Conservation (phyloP, 2,329 filamentous ascomycete genomes). For the Pseudogymnoascus sp. region DNA sequence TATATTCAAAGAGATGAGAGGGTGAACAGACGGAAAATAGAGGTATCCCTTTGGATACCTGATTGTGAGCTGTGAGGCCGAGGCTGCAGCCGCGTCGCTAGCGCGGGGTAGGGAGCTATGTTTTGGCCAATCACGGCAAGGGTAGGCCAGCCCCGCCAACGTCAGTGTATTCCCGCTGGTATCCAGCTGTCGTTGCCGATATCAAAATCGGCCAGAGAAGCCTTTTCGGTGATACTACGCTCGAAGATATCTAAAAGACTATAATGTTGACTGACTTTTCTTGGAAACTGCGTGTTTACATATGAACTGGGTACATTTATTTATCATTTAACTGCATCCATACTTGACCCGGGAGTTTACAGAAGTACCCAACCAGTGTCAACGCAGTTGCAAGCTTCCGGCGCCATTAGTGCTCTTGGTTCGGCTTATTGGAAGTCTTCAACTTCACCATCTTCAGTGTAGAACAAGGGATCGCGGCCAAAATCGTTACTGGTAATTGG, state of each 20-base stretch:
- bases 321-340: neutral
- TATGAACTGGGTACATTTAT: neutral
- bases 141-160: neutral
- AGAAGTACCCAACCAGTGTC: neutral
- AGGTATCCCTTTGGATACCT: neutral
- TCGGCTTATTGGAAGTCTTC: too few relatives aligned
- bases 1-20: neutral
- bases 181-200: neutral
- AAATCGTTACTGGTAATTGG: too few relatives aligned
- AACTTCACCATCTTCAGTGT: too few relatives aligned
- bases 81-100: constrained; percentile 6
- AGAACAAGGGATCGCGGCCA: too few relatives aligned
- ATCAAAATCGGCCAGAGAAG: neutral
- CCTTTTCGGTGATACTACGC: neutral
- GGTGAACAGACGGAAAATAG: neutral
- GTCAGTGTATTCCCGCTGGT: neutral
- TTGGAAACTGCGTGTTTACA: neutral
- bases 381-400: neutral
- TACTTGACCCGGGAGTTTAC: neutral
- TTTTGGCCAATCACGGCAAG: neutral
- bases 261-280: neutral
- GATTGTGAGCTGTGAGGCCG: neutral
- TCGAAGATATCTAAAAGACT: neutral
- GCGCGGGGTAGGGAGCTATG: neutral
- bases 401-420: neutral